Base-by-base conservation (phyloP, 2,329 filamentous ascomycete genomes). In the Huntiella savannae region DNA sequence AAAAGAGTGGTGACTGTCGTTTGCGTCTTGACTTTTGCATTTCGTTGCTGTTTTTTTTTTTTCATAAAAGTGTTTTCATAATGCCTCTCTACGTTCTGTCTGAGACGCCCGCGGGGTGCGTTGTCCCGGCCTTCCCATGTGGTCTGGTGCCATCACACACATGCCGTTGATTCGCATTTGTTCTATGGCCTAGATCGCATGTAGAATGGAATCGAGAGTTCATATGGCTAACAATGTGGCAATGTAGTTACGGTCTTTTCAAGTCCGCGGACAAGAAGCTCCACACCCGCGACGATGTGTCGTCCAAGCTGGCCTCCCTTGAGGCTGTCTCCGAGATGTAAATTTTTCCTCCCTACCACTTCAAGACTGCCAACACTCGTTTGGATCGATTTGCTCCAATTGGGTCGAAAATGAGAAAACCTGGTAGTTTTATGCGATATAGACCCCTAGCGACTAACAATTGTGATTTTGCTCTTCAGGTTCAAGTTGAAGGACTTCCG, bases 241-340 rank as follows among this genome's bases (percentile, higher is more conserved):
- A 13, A 52, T 53, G 55, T 56, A 93, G 91, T 63, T 96, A 96
- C 70, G 91, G 87, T 64, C 77, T 98, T 63, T 86, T 98, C 70
- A 96, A 98, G 73, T 82, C 88, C 57, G 85, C 87, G 63, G 88
- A 96, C 74, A 96, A 95, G 77, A 96, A 96, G 71, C 75, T 96
- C 50, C 71, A 98, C 54, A 91, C 93, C 65, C 79, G 82, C 58
- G 81, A 88, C 65, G 78, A 87, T 59, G 65, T 93, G 52, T 72
- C 75, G 46, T 71, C 76, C 52, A 78, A 91, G 61, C 71, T 86
- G 51, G 73, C 77, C 54, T 81, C 80, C 50, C 78, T 85, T 33
- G 86, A 95, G 63, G 82, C 82, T 57, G 75, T 93, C 53, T 83
- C 85, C 56, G 81, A 82, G 57, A 75, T 93, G 81, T 88, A 70